Conservation (phyloP, 2,329 filamentous ascomycete genomes). For the Fusarium chlamydosporum region DNA sequence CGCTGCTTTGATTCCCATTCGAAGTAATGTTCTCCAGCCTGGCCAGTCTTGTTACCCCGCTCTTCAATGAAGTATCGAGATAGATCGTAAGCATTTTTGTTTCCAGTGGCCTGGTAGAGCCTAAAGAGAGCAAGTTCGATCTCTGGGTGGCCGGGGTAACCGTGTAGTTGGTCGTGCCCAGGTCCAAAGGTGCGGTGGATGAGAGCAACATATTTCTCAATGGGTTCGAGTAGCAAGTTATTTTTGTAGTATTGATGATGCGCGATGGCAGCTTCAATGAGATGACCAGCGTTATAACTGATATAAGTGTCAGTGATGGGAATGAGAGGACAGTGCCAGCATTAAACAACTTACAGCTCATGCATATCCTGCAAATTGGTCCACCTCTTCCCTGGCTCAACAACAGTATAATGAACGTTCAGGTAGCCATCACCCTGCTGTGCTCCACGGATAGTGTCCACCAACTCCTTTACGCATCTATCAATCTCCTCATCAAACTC, state of each 20-base stretch:
- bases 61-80: conserved; percentile 71
- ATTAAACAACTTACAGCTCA: conserved; percentile 63
- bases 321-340: not conserved
- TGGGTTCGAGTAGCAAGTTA: conserved; percentile 59
- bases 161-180: conserved; percentile 63
- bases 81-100: conserved; percentile 59
- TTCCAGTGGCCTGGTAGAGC: conserved; percentile 55
- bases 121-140: conserved; percentile 65
- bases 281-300: conserved; percentile 72
- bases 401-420: conserved; percentile 73
- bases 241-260: conserved; percentile 68
- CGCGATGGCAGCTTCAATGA: conserved; percentile 73
- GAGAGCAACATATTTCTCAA: conserved; percentile 58
- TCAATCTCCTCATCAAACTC: conserved; percentile 37
- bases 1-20: conserved; percentile 4
- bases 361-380: conserved; percentile 73
- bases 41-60: conserved; percentile 62
- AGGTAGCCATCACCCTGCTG: conserved; percentile 73
- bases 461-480: conserved; percentile 59
- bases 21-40: not conserved
- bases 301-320: not conserved
- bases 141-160: conserved; percentile 67
- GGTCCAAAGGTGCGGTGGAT: conserved; percentile 67
- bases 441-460: conserved; percentile 68
- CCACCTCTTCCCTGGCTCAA: conserved; percentile 68